phyloP scores from a whole-genome alignment of 768 basidiomycete species.

The Asterophora parasitica region DNA sequence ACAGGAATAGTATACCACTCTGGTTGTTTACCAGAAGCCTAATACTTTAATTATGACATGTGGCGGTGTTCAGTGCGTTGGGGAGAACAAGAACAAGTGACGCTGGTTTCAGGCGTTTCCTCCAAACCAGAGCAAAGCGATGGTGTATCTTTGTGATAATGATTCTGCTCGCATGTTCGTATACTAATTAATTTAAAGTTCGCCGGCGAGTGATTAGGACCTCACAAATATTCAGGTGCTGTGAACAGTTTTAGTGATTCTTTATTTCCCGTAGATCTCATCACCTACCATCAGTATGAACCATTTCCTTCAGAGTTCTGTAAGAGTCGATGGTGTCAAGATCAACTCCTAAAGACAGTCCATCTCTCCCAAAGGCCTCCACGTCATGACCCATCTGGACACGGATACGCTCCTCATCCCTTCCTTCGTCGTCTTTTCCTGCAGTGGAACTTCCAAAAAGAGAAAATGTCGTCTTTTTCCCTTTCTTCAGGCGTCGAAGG shows the following conservation, averaged over 20 bases:
- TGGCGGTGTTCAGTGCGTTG: no score
- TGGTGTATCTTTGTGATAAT: no score
- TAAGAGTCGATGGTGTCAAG: conserved; percentile 49
- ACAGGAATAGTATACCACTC: conserved; percentile 58
- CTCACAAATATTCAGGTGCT: conserved; percentile 11
- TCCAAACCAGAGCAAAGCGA: no score
- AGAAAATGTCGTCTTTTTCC: conserved; percentile 73
- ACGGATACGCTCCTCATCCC: conserved; percentile 86
- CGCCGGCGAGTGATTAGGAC: no score
- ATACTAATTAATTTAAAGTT: no score
- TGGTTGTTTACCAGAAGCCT: conserved; percentile 27
- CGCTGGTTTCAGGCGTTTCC: no score
- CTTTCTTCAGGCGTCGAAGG: conserved; percentile 79
- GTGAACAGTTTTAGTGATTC: neutral
- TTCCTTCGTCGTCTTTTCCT: conserved; percentile 60
- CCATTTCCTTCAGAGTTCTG: conserved; percentile 53
- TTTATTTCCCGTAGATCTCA: neutral
- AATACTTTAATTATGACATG: no score
- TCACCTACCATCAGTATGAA: conserved; percentile 37
- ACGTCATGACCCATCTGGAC: conserved; percentile 84
- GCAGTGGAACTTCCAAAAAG: conserved; percentile 59
- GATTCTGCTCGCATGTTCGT: neutral
- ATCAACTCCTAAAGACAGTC: conserved; percentile 62
- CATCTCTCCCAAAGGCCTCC: conserved; percentile 77
- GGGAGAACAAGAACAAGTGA: no score